Evolutionary conservation across 768 basidiomycete genomes (phyloP).

Genomic region (Auricularia cornea): DNA sequence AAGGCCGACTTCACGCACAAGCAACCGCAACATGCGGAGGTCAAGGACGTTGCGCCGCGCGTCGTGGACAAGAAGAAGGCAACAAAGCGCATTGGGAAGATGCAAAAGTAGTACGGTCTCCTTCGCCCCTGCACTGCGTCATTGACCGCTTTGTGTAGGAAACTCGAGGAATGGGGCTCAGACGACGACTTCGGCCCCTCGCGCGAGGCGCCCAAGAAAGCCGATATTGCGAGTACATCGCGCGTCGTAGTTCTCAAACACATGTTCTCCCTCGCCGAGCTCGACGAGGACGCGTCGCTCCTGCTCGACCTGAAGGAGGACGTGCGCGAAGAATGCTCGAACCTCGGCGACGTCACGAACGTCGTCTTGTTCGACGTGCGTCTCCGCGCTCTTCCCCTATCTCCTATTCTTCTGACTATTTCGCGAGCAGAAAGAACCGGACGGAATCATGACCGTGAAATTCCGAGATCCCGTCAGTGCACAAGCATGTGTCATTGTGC

Average conservation of each 20-base stretch:
- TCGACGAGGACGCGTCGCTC: slow-evolving; percentile 77
- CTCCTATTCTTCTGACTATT: no score
- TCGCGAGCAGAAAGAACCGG: slow-evolving; percentile 66
- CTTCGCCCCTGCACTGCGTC: not conserved
- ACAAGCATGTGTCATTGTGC: slow-evolving; percentile 80
- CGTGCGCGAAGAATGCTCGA: slow-evolving; percentile 86
- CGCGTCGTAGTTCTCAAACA: slow-evolving; percentile 89
- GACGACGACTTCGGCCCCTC: slow-evolving; percentile 85
- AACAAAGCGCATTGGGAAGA: slow-evolving; percentile 68
- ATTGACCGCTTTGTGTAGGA: slow-evolving; percentile 38
- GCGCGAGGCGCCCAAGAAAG: slow-evolving; percentile 39
- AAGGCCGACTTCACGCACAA: slow-evolving; percentile 78
- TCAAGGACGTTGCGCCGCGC: slow-evolving; percentile 42
- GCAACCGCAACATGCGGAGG: slow-evolving; percentile 25
- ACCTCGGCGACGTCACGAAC: slow-evolving; percentile 90
- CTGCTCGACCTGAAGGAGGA: slow-evolving; percentile 93
- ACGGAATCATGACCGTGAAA: slow-evolving; percentile 94
- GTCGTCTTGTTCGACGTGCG: slow-evolving; percentile 91
- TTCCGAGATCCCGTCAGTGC: slow-evolving; percentile 90
- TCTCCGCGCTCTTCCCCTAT: no score
- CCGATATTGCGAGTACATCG: slow-evolving; percentile 40
- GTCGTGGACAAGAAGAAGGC: slow-evolving; percentile 72
- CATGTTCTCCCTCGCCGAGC: slow-evolving; percentile 85
- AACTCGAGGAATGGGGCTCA: slow-evolving; percentile 89
- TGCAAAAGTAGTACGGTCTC: slow-evolving; percentile 61